Evolutionary conservation across 2,329 filamentous ascomycete species (phyloP).

Genomic region (Aspergillus felis): DNA sequence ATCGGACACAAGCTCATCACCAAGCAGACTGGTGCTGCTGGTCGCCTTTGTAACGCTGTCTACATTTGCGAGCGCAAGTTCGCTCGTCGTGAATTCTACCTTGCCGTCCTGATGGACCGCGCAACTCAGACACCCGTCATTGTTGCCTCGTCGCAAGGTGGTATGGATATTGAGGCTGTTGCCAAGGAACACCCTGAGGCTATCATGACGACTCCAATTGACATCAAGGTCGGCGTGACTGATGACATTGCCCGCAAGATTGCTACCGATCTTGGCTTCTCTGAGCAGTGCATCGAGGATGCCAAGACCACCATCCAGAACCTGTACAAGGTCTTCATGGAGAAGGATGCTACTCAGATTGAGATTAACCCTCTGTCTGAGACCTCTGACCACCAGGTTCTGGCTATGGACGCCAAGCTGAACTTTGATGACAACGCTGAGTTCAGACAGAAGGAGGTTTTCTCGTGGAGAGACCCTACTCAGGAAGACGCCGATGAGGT

Average conservation of each 20-base stretch:
- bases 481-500: slow-evolving; percentile 98
- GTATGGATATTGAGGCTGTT: slow-evolving; percentile 98
- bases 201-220: slow-evolving; percentile 87
- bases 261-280: slow-evolving; percentile 90
- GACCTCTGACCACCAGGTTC: slow-evolving; percentile 95
- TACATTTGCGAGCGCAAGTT: slow-evolving; percentile 99
- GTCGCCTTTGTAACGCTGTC: slow-evolving; percentile 92
- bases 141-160: slow-evolving; percentile 95
- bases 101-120: slow-evolving; percentile 98
- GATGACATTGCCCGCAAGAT: slow-evolving; percentile 91
- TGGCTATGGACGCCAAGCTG: slow-evolving; percentile 99
- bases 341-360: slow-evolving; percentile 98
- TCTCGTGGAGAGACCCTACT: slow-evolving; percentile 85
- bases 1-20: slow-evolving; percentile 99
- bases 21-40: slow-evolving; percentile 94
- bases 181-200: slow-evolving; percentile 97
- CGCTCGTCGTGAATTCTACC: slow-evolving; percentile 97
- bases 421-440: slow-evolving; percentile 98
- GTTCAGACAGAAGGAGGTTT: slow-evolving; percentile 96
- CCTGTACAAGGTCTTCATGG: slow-evolving; percentile 97
- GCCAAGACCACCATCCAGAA: slow-evolving; percentile 97
- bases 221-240: slow-evolving; percentile 92
- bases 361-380: slow-evolving; percentile 99
- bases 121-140: slow-evolving; percentile 87
- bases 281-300: slow-evolving; percentile 93